These are phyloP conservation scores for Globomyces pollinis-pini DNA, from an alignment of 192 early-diverging fungal genomes.

Conservation along the genomic window DNA sequence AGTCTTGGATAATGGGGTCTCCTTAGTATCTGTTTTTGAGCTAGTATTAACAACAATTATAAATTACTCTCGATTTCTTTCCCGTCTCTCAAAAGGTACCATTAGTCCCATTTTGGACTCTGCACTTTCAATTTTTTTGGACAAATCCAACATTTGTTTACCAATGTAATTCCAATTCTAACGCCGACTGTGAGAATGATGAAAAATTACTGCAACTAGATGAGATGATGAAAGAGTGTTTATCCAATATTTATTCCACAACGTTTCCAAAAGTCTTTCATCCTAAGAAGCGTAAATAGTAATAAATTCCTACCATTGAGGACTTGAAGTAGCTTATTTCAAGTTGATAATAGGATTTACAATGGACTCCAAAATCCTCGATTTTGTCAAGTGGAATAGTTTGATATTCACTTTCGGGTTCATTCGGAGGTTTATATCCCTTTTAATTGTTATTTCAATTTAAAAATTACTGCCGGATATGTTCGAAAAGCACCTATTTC, in stretches of 20 bases:
- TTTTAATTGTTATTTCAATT: background rate
- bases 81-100: too few relatives aligned
- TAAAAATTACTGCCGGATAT: conserved; percentile 73
- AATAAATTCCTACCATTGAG: too few relatives aligned
- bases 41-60: background rate
- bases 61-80: conserved; percentile 28
- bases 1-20: conserved; percentile 58
- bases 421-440: too few relatives aligned
- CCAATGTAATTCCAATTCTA: conserved; percentile 77
- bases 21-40: conserved; percentile 50
- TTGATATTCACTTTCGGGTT: too few relatives aligned
- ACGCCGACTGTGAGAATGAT: conserved; percentile 42
- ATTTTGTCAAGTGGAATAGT: conserved; percentile 91
- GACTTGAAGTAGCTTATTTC: conserved; percentile 93
- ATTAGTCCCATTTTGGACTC: conserved; percentile 49
- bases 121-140: conserved; percentile 74
- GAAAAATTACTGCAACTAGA: too few relatives aligned
- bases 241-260: conserved; percentile 99
- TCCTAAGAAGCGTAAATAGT: too few relatives aligned
- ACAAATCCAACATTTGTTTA: conserved; percentile 71
- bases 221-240: conserved; percentile 90
- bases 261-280: conserved; percentile 71
- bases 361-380: conserved; percentile 97
- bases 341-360: conserved; percentile 82
- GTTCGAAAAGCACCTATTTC: conserved; percentile 98